Evolutionary conservation across 441 rosid species (phyloP).

Genomic region (Eruca vesicaria): DNA sequence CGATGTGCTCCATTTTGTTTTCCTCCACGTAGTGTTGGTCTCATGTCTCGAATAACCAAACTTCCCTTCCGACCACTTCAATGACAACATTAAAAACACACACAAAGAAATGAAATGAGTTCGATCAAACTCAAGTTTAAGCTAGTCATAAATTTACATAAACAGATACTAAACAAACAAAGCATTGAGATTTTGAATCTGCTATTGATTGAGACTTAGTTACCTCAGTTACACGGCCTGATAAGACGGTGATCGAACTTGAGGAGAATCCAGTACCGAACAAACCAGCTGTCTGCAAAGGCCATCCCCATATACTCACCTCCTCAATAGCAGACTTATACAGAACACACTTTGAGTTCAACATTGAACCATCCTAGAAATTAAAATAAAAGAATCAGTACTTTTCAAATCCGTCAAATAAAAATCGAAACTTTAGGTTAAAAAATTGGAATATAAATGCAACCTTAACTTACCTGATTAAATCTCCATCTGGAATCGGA

Average conservation of each 20-base stretch:
- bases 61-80: constrained; percentile 72
- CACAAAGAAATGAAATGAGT: too few species aligned
- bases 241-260: constrained; percentile 52
- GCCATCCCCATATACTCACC: constrained; percentile 95
- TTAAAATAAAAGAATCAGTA: background rate
- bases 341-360: constrained; percentile 64
- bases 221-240: constrained; percentile 87
- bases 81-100: background rate
- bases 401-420: background rate
- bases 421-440: background rate
- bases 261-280: constrained; percentile 57
- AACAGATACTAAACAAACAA: background rate
- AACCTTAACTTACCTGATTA: constrained; percentile 51
- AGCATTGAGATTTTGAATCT: background rate
- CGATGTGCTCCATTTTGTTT: constrained; percentile 53
- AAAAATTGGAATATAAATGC: background rate
- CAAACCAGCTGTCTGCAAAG: constrained; percentile 80
- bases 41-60: constrained; percentile 43
- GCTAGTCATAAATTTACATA: background rate
- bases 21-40: constrained; percentile 55
- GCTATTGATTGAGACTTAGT: background rate
- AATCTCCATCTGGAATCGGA: constrained; percentile 61
- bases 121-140: too few species aligned
- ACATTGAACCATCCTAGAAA: constrained; percentile 49
- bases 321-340: constrained; percentile 76